Evolutionary conservation across 2,329 filamentous ascomycete genomes (phyloP).

Genomic region (Diaporthe destruens): DNA sequence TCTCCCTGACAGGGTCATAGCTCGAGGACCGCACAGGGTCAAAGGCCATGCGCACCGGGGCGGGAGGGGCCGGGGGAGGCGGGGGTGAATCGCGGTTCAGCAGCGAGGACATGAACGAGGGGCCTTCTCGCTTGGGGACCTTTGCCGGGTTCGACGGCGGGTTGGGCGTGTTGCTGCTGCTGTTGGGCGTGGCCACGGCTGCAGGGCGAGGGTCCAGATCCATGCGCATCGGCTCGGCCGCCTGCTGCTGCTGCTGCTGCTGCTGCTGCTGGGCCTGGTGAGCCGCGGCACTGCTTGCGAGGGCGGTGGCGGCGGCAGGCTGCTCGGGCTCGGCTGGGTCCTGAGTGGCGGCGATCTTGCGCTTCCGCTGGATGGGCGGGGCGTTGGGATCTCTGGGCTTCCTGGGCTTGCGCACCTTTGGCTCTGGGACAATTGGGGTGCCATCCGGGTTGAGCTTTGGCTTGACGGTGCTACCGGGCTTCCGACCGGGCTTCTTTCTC

Average conservation of each 20-base stretch:
- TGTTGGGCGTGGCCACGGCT: constrained; percentile 45
- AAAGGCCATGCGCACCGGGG: constrained; percentile 85
- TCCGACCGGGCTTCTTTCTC: constrained; percentile 74
- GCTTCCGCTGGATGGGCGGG: constrained; percentile 65
- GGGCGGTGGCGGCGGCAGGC: constrained; percentile 1
- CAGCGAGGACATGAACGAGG: constrained; percentile 67
- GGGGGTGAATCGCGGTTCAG: constrained; percentile 66
- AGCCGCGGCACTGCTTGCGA: constrained; percentile 45
- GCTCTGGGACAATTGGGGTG: constrained; percentile 53
- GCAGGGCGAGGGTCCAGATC: constrained; percentile 47
- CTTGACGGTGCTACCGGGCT: constrained; percentile 69
- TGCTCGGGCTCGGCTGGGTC: constrained; percentile 48
- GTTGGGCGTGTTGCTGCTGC: constrained; percentile 43
- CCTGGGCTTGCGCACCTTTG: constrained; percentile 65
- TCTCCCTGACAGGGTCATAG: constrained; percentile 74
- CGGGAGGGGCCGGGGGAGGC: constrained; percentile 58
- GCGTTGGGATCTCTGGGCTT: constrained; percentile 72
- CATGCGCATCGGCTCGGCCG: constrained; percentile 56
- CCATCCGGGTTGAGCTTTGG: constrained; percentile 55
- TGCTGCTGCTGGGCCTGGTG: constrained; percentile 52
- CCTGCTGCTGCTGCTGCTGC: constrained; percentile 51
- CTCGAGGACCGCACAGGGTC: constrained; percentile 87
- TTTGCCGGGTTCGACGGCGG: constrained; percentile 56
- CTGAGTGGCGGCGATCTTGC: constrained; percentile 58
- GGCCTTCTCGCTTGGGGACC: constrained; percentile 65